Evolutionary conservation across 1,284 basidiomycete species (phyloP), one percentile per base, ranked within the genome.

Genomic region (Anthracocystis walkeri): DNA sequence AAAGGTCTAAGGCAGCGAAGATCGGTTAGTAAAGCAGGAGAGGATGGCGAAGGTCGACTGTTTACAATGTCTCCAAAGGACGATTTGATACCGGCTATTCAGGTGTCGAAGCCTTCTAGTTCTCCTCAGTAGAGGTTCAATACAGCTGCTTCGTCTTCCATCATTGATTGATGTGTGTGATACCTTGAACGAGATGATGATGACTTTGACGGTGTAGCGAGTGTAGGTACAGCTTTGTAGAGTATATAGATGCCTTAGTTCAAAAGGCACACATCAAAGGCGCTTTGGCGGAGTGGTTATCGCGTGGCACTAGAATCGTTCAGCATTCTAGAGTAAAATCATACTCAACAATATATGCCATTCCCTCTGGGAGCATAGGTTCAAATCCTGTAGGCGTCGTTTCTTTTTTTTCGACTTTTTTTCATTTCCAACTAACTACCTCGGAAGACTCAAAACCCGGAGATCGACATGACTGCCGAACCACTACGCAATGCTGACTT

Each of bases 321-420:
- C 1, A 35, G 54, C 27, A 68, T 65, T 67, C 65, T 68, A 67
- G 65, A 66, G 61, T 49, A 71, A n/a, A 65, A 29, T 25, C n/a
- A 61, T 68, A 48, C 64, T 66, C 69, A 60, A 59, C 65, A 68
- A 62, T 42, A 64, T 35, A 69, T 69, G 71, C 71, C 71, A 74
- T 74, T 74, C 71, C 71, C 71, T 68, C 71, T 65, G 71, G 71
- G 71, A 74, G 71, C 71, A 74, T 57, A 74, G 71, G 71, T 74
- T 74, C 71, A 69, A 74, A 69, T 74, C 71, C 71, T 74, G 71
- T 74, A 58, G 58, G 71, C 59, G 71, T 74, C 71, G 71, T 53
- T 42, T 65, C 35, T 61, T 72, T 58, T 52, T 48, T 18, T 18
- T n/a, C n/a, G 3, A 20, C 40, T 29, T 44, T 54, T 50, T 55